These are phyloP conservation scores for Syzygium aromaticum DNA, from an alignment of 345 rosid species.

Conservation along the genomic window DNA sequence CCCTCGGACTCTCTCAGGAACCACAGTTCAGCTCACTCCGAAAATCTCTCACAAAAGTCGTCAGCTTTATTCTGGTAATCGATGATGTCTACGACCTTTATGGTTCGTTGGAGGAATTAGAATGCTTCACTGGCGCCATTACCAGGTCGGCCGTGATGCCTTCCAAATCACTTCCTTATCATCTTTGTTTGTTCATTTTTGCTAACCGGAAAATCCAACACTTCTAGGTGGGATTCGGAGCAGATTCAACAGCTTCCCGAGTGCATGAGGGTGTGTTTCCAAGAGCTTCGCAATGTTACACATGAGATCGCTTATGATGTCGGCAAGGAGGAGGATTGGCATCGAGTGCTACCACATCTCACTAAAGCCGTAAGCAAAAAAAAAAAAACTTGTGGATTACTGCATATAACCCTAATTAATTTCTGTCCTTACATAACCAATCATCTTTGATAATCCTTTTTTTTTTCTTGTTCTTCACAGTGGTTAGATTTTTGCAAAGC, in stretches of 20 bases:
- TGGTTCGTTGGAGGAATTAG: slow-evolving; percentile 39
- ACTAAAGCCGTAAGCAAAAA: slow-evolving; percentile 22
- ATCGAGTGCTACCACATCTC: slow-evolving; percentile 12
- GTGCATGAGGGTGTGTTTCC: slow-evolving; percentile 38
- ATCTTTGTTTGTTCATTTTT: background rate
- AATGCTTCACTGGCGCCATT: slow-evolving; percentile 36
- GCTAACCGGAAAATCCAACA: background rate
- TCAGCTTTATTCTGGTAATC: slow-evolving; percentile 22
- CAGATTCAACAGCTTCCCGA: slow-evolving; percentile 22
- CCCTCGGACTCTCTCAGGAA: slow-evolving; percentile 28
- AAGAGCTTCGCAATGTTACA: slow-evolving; percentile 16
- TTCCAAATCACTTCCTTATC: background rate
- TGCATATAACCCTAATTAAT: background rate
- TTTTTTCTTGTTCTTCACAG: background rate
- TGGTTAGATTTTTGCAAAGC: slow-evolving; percentile 49
- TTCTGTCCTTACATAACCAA: background rate
- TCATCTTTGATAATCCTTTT: background rate
- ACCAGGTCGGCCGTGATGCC: slow-evolving; percentile 6
- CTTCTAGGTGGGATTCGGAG: slow-evolving; percentile 26
- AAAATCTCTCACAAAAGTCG: slow-evolving; percentile 32
- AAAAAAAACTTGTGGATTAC: background rate
- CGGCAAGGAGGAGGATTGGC: slow-evolving; percentile 14
- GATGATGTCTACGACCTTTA: slow-evolving; percentile 51
- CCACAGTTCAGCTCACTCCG: slow-evolving; percentile 22
- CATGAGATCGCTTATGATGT: slow-evolving; percentile 31